Percentiles rank a stretch among this genome's conserved stretches.
Evolutionary conservation across 148 eudicot genomes (phyloP).

Genomic region (Dysphania ambrosioides): DNA sequence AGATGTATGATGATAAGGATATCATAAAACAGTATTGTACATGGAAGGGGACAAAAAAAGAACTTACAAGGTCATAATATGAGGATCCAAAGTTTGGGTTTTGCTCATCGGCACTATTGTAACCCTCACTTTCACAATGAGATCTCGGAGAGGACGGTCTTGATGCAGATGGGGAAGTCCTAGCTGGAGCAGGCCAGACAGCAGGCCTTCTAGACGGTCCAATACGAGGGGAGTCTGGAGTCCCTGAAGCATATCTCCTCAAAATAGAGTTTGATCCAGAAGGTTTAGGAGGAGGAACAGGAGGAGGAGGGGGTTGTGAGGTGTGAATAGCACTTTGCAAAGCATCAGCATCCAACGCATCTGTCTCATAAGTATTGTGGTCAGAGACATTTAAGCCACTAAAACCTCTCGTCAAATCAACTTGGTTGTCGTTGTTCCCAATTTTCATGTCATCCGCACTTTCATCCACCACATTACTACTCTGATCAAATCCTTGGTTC

Average conservation of each 20-base stretch:
- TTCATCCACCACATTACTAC: conserved; percentile 34
- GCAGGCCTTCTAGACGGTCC: conserved; percentile 76
- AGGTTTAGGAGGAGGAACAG: conserved; percentile 86
- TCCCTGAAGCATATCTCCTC: conserved; percentile 44
- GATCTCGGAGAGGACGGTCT: conserved; percentile 90
- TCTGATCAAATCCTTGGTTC: conserved; percentile 29
- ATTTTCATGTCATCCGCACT: conserved; percentile 33
- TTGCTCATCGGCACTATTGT: conserved; percentile 98
- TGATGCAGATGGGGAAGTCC: conserved; percentile 80
- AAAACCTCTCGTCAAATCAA: conserved; percentile 33
- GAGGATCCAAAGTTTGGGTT: conserved; percentile 61
- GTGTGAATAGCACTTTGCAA: conserved; percentile 30
- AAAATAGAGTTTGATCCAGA: conserved; percentile 40
- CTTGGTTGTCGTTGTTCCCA: conserved; percentile 34
- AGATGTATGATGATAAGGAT: too few species aligned
- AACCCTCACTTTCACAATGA: conserved; percentile 87
- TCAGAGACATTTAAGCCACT: conserved; percentile 39
- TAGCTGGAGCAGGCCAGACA: conserved; percentile 60
- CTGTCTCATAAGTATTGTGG: conserved; percentile 32
- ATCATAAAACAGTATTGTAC: neutral
- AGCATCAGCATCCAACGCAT: conserved; percentile 30
- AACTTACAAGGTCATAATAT: conserved; percentile 75
- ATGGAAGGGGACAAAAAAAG: neutral
- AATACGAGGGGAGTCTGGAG: conserved; percentile 50
- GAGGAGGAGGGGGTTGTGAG: conserved; percentile 88